Evolutionary conservation across 1,284 basidiomycete genomes (phyloP).

Genomic region (Agroathelia rolfsii): DNA sequence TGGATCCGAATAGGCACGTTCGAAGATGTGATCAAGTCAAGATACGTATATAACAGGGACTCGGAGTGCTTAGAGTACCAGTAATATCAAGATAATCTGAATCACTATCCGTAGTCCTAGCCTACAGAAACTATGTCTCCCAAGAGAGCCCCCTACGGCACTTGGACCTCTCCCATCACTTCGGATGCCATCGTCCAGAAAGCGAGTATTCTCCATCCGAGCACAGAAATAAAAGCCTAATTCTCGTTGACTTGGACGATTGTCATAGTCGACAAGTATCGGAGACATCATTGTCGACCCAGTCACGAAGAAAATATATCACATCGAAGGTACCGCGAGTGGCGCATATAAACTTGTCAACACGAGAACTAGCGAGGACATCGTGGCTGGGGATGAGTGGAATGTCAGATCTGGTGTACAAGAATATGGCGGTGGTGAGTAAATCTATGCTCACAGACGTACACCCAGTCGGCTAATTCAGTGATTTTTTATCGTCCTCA

Average conservation of each 20-base stretch:
- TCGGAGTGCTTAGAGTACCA: too few relatives aligned
- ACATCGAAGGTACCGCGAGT: conserved; percentile 51
- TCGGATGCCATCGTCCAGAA: conserved; percentile 41
- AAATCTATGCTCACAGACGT: too few relatives aligned
- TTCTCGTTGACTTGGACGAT: conserved; percentile 6
- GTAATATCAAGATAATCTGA: too few relatives aligned
- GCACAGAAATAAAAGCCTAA: too few relatives aligned
- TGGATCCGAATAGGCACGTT: too few relatives aligned
- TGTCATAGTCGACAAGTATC: conserved; percentile 19
- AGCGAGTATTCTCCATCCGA: conserved; percentile 24
- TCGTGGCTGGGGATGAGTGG: conserved; percentile 40
- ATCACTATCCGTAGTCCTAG: too few relatives aligned
- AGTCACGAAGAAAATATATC: conserved; percentile 40
- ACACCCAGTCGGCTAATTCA: too few relatives aligned
- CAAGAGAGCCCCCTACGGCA: conserved; percentile 42
- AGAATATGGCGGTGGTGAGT: conserved; percentile 51
- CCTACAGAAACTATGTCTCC: too few relatives aligned
- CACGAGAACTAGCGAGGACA: conserved; percentile 33
- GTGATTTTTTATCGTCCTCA: too few relatives aligned
- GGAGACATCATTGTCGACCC: conserved; percentile 46
- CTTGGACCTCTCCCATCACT: conserved; percentile 51
- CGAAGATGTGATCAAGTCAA: too few relatives aligned
- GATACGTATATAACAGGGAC: too few relatives aligned
- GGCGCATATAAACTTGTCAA: conserved; percentile 51
- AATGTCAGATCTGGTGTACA: conserved; percentile 51